Evolutionary conservation across 2,329 filamentous ascomycete species (phyloP).

Genomic region (Aureobasidium zeae): DNA sequence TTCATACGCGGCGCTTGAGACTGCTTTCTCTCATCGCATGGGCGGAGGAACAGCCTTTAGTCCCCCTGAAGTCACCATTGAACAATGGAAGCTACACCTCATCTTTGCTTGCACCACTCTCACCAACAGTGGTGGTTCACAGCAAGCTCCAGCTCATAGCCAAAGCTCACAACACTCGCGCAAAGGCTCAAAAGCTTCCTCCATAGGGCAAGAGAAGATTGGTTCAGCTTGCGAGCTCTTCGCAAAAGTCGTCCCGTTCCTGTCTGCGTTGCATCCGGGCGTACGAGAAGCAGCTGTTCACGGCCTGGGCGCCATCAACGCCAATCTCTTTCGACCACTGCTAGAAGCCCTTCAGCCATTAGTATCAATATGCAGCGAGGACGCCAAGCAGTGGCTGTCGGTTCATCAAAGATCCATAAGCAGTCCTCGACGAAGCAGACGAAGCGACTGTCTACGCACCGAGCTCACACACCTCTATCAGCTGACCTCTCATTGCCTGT

Average conservation of each 20-base stretch:
- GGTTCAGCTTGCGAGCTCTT: constrained; percentile 84
- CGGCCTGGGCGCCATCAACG: constrained; percentile 88
- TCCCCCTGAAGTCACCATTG: constrained; percentile 72
- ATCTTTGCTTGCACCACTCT: constrained; percentile 96
- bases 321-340: constrained; percentile 82
- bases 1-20: constrained; percentile 51
- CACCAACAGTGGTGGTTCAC: constrained; percentile 58
- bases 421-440: constrained; percentile 68
- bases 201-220: constrained; percentile 64
- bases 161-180: constrained; percentile 64
- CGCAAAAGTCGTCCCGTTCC: constrained; percentile 78
- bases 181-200: constrained; percentile 65
- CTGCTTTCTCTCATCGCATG: constrained; percentile 35
- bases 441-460: constrained; percentile 78
- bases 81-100: constrained; percentile 96
- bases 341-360: constrained; percentile 84
- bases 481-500: constrained; percentile 80
- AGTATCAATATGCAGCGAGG: constrained; percentile 76
- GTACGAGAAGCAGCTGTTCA: constrained; percentile 85
- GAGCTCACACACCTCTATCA: constrained; percentile 97
- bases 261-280: constrained; percentile 68
- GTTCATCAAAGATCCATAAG: constrained; percentile 75
- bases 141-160: constrained; percentile 41
- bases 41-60: constrained; percentile 17
- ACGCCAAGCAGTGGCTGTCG: constrained; percentile 69